phyloP scores from a whole-genome alignment of 306 rosid species.

The Fragaria iinumae region DNA sequence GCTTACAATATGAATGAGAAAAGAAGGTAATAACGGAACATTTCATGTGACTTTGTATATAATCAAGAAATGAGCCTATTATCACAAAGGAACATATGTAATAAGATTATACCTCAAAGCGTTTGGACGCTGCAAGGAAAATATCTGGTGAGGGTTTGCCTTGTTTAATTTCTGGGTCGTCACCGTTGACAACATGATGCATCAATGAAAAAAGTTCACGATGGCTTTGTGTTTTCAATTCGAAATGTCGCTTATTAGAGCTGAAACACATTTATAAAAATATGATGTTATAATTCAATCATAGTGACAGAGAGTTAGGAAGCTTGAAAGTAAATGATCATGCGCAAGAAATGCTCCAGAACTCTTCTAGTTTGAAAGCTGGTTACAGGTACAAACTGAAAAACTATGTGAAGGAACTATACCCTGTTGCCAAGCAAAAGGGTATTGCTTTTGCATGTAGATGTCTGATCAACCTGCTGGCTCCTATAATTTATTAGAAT shows the following conservation, averaged over 20 bases:
- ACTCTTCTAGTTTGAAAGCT: constrained; percentile 1
- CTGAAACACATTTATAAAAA: constrained; percentile 41
- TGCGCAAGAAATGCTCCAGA: constrained; percentile 15
- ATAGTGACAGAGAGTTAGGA: neutral
- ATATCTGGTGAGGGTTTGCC: constrained; percentile 94
- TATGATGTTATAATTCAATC: neutral
- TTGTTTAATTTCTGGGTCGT: constrained; percentile 92
- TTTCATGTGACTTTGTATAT: constrained; percentile 1
- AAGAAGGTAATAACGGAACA: constrained; percentile 13
- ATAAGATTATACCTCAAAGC: constrained; percentile 75
- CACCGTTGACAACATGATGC: constrained; percentile 91
- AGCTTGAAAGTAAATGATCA: neutral
- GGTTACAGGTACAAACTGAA: neutral
- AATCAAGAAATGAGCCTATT: neutral
- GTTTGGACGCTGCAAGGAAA: constrained; percentile 84
- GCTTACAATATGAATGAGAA: constrained; percentile 11
- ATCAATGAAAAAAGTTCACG: constrained; percentile 70
- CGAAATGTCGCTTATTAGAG: constrained; percentile 74
- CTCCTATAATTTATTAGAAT: constrained; percentile 46
- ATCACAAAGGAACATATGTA: neutral
- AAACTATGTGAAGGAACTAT: constrained; percentile 17
- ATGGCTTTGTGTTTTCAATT: constrained; percentile 80
- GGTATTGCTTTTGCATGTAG: constrained; percentile 81
- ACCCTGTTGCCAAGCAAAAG: constrained; percentile 84
- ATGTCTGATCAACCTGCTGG: constrained; percentile 63